Conservation (phyloP, 305 asterid species). For the Fraxinus ornus region DNA sequence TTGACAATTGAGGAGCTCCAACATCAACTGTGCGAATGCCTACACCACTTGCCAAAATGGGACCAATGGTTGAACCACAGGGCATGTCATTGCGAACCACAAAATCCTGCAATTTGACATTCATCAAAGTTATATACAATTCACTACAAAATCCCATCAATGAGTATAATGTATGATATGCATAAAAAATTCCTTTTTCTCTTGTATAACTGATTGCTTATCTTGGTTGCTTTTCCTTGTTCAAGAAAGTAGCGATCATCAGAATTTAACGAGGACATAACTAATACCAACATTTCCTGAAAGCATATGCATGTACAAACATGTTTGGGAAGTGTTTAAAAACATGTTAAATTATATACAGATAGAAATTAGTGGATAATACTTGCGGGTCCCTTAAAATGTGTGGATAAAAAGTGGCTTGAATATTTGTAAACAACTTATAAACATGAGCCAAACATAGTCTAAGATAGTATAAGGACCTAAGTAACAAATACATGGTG, state of each 20-base stretch:
- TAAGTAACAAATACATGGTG: background rate
- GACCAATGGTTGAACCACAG: constrained; percentile 96
- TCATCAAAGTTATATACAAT: background rate
- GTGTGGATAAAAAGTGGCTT: background rate
- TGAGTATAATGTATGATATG: background rate
- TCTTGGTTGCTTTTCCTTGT: background rate
- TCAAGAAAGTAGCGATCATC: background rate
- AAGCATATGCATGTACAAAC: background rate
- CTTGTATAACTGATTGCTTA: background rate
- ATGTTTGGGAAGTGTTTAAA: background rate
- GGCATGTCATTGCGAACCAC: constrained; percentile 88
- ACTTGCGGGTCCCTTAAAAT: background rate
- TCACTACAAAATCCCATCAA: background rate
- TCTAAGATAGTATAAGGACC: background rate
- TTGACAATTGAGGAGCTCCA: constrained; percentile 90
- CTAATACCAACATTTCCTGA: background rate
- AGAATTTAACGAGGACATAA: background rate
- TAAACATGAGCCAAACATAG: background rate
- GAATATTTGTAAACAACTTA: background rate
- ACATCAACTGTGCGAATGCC: constrained; percentile 89
- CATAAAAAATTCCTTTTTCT: background rate
- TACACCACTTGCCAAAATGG: constrained; percentile 89
- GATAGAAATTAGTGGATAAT: background rate
- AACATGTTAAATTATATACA: background rate
- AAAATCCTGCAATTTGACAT: constrained; percentile 58